These are phyloP conservation scores for Westerdykella sp. DNA, from an alignment of 2,329 filamentous ascomycete genomes.

Conservation along the genomic window DNA sequence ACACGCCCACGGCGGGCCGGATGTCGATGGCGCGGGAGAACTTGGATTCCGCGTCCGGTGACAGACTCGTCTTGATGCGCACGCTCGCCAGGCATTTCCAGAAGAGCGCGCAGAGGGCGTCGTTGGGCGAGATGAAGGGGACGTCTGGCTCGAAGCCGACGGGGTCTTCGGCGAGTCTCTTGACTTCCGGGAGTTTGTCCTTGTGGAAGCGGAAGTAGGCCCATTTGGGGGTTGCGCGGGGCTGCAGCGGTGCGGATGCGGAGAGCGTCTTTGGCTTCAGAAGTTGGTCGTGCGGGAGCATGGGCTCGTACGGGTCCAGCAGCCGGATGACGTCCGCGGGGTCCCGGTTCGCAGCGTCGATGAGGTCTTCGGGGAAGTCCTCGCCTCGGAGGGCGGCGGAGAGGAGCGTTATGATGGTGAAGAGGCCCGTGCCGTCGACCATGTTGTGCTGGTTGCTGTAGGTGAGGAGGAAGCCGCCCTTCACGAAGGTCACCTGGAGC, in stretches of 20 bases:
- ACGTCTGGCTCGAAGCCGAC: slow-evolving; percentile 14
- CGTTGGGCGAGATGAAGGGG: slow-evolving; percentile 23
- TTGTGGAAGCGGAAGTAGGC: slow-evolving; percentile 18
- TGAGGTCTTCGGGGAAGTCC: slow-evolving; percentile 9
- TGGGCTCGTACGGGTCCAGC: slow-evolving; percentile 10
- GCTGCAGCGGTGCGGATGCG: slow-evolving; percentile 2
- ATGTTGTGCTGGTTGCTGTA: slow-evolving; percentile 28
- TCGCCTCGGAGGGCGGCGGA: slow-evolving; percentile 13
- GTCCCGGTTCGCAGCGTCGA: slow-evolving; percentile 15
- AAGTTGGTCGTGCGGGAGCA: slow-evolving; percentile 9
- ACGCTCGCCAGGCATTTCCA: slow-evolving; percentile 28
- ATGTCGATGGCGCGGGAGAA: slow-evolving; percentile 25
- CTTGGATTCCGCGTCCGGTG: slow-evolving; percentile 8
- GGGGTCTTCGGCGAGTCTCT: slow-evolving; percentile 11
- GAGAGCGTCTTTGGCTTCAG: slow-evolving; percentile 4
- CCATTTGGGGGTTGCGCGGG: slow-evolving; percentile 8
- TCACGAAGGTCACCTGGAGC: slow-evolving; percentile 19
- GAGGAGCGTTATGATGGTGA: slow-evolving; percentile 19
- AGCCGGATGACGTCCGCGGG: slow-evolving; percentile 14
- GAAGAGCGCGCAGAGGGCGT: slow-evolving; percentile 31
- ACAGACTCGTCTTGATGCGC: slow-evolving; percentile 12
- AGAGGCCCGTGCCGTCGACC: slow-evolving; percentile 22
- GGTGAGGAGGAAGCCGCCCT: slow-evolving; percentile 23
- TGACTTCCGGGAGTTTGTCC: slow-evolving; percentile 7
- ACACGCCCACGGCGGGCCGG: slow-evolving; percentile 16